Conservation (phyloP, 305 asterid species). For the Rubia balearica region DNA sequence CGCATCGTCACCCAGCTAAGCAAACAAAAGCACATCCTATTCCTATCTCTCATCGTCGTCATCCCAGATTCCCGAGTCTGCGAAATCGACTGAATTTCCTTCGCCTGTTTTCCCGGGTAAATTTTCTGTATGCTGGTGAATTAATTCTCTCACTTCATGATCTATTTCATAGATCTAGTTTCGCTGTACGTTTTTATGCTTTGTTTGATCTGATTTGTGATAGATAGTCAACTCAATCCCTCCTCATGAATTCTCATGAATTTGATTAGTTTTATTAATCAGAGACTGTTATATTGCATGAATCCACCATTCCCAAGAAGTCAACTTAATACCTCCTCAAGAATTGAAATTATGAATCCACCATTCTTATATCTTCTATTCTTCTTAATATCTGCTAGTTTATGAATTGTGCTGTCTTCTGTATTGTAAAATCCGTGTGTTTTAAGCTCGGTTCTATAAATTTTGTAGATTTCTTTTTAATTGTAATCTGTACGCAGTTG, state of each 20-base stretch:
- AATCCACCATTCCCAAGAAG: no score
- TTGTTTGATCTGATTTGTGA: neutral
- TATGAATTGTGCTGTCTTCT: neutral
- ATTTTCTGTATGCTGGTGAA: neutral
- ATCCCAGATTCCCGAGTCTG: neutral
- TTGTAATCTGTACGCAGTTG: neutral
- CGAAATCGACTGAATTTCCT: neutral
- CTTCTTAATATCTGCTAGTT: neutral
- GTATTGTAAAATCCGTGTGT: neutral
- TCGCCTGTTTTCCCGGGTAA: neutral
- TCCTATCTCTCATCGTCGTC: neutral
- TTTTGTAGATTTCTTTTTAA: neutral
- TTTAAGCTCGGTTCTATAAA: neutral
- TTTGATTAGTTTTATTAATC: neutral
- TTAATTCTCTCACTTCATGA: neutral
- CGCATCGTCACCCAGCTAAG: neutral
- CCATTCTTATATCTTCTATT: no score
- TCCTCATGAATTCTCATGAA: neutral
- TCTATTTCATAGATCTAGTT: conserved; percentile 11
- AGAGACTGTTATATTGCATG: neutral
- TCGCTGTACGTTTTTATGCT: neutral
- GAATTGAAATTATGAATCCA: neutral
- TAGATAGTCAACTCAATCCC: neutral
- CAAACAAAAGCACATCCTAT: conserved; percentile 1
- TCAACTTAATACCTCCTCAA: no score